phyloP scores from a whole-genome alignment of 1,284 basidiomycete species.

The Fereydounia khargensis region DNA sequence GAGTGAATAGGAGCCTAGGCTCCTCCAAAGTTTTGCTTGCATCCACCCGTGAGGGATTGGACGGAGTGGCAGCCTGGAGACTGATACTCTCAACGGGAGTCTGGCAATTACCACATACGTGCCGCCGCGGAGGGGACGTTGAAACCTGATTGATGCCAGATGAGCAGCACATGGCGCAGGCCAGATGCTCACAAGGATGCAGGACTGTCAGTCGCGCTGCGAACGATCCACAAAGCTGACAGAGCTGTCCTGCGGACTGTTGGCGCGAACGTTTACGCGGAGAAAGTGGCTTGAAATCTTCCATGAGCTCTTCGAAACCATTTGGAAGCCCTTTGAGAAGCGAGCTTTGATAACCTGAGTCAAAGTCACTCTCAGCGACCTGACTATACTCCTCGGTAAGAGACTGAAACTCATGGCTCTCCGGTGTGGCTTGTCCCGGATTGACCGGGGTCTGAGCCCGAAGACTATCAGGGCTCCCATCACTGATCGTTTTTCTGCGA shows the following conservation, averaged over 20 bases:
- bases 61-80: neutral
- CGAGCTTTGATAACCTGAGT: neutral
- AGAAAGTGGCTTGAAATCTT: neutral
- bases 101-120: slow-evolving; percentile 3
- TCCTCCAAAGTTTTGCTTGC: too few relatives aligned
- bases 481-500: too few relatives aligned
- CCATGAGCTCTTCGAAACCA: neutral
- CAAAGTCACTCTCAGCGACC: neutral
- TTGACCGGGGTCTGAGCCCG: too few relatives aligned
- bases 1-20: too few relatives aligned
- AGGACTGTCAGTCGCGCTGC: neutral
- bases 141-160: slow-evolving; percentile 9
- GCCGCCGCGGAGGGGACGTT: slow-evolving; percentile 2
- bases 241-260: neutral
- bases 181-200: slow-evolving; percentile 1
- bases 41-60: too few relatives aligned
- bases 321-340: neutral
- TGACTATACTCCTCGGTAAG: neutral
- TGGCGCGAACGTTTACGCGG: neutral
- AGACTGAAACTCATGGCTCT: neutral
- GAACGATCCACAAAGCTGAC: slow-evolving; percentile 1
- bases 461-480: neutral
- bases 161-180: slow-evolving; percentile 3
- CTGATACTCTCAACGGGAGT: slow-evolving; percentile 3
- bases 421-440: neutral